Evolutionary conservation across 345 rosid genomes (phyloP).

Genomic region (Populus davidiana): DNA sequence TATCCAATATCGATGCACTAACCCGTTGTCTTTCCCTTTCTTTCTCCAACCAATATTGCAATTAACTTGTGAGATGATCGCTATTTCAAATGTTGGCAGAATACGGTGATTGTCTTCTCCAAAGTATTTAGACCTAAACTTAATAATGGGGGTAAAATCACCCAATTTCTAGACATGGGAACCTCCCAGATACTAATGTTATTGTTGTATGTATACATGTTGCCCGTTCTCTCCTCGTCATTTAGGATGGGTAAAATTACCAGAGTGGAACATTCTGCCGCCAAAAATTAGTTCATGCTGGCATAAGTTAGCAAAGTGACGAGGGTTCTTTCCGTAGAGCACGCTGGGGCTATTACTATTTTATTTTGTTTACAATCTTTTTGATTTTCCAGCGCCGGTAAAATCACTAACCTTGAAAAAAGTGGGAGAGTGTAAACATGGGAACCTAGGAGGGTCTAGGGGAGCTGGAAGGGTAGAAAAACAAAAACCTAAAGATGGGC

Average conservation of each 20-base stretch:
- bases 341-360: too few relatives aligned
- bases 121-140: too few relatives aligned
- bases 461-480: not conserved
- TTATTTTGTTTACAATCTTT: not conserved
- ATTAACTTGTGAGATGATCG: too few relatives aligned
- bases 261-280: slow-evolving; percentile 14
- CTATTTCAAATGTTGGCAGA: too few relatives aligned
- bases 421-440: not conserved
- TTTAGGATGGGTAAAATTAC: not conserved
- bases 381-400: slow-evolving; percentile 7
- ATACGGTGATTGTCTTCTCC: too few relatives aligned
- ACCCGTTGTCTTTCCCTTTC: too few relatives aligned
- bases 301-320: slow-evolving; percentile 10
- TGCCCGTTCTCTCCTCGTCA: not conserved
- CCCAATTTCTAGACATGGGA: too few relatives aligned
- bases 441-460: not conserved
- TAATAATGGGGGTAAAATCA: too few relatives aligned
- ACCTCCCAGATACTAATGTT: too few relatives aligned
- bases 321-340: slow-evolving; percentile 12
- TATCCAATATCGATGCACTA: too few relatives aligned
- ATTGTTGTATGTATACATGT: too few relatives aligned
- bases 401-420: not conserved
- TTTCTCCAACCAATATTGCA: too few relatives aligned
- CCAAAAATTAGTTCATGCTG: not conserved
- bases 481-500: not conserved